phyloP scores from a whole-genome alignment of 2,329 filamentous ascomycete genomes.

The Colletotrichum graminicola region DNA sequence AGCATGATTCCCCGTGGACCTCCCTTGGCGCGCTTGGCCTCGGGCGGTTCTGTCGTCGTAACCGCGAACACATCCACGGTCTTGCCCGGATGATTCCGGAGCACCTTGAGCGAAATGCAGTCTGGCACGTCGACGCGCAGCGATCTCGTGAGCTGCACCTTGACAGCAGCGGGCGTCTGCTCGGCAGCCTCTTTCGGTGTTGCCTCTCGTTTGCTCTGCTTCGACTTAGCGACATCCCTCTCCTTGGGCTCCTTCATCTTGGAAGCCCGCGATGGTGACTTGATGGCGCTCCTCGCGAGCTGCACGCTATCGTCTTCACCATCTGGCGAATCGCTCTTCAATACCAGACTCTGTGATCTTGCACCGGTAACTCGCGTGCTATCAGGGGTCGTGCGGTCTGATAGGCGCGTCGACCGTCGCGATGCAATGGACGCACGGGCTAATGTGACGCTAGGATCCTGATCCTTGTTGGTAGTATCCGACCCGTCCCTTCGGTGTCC shows the following conservation, averaged over 20 bases:
- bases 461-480: slow-evolving; percentile 31
- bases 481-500: slow-evolving; percentile 39
- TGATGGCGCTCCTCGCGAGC: slow-evolving; percentile 49
- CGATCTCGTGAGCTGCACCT: slow-evolving; percentile 59
- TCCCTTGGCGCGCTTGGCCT: slow-evolving; percentile 66
- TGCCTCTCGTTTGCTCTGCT: slow-evolving; percentile 1
- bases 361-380: slow-evolving; percentile 45
- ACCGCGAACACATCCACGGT: slow-evolving; percentile 68
- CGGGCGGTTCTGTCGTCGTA: slow-evolving; percentile 62
- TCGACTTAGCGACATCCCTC: neutral
- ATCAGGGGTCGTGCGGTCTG: slow-evolving; percentile 42
- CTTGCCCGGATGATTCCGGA: slow-evolving; percentile 63
- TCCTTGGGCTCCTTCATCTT: slow-evolving; percentile 5
- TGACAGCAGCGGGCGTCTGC: slow-evolving; percentile 49
- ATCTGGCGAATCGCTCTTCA: slow-evolving; percentile 44
- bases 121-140: slow-evolving; percentile 65
- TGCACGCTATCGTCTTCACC: slow-evolving; percentile 46
- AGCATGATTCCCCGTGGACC: slow-evolving; percentile 72
- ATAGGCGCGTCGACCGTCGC: slow-evolving; percentile 40
- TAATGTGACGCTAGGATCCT: slow-evolving; percentile 40
- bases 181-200: neutral
- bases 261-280: slow-evolving; percentile 46
- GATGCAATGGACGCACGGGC: slow-evolving; percentile 42
- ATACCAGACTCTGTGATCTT: slow-evolving; percentile 46
- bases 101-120: slow-evolving; percentile 63